These are phyloP conservation scores for Ambrosia hybrid DNA, from an alignment of 140 eudicot species.

Conservation along the genomic window DNA sequence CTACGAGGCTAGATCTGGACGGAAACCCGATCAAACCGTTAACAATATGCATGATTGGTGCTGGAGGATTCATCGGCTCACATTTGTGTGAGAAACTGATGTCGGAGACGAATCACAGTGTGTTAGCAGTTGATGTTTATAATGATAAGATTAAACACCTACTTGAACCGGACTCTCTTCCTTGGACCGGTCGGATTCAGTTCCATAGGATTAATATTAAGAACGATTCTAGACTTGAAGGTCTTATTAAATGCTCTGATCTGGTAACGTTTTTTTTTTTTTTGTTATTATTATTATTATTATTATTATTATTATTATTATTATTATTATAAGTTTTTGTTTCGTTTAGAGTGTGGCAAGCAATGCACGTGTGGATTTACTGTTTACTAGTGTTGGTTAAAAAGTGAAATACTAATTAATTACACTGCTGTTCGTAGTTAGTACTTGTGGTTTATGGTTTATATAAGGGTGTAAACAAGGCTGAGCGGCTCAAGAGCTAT, in stretches of 20 bases:
- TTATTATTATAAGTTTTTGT: too few relatives aligned
- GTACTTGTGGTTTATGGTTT: too few relatives aligned
- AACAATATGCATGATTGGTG: conserved; percentile 11
- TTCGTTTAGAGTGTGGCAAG: too few relatives aligned
- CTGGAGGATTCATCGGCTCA: conserved; percentile 13
- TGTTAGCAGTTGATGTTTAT: conserved; percentile 6
- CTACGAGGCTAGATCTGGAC: conserved; percentile 13
- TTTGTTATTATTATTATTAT: neutral
- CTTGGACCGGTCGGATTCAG: conserved; percentile 49
- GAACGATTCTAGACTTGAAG: neutral
- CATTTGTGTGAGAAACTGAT: neutral
- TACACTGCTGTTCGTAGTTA: too few relatives aligned
- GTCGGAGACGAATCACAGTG: neutral
- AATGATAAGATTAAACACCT: conserved; percentile 4
- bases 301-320: too few relatives aligned
- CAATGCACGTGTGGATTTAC: too few relatives aligned
- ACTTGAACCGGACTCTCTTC: conserved; percentile 4
- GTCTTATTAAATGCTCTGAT: conserved; percentile 85
- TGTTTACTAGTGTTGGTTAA: too few relatives aligned
- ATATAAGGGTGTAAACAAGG: too few relatives aligned
- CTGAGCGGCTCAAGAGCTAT: too few relatives aligned
- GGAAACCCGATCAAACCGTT: conserved; percentile 7
- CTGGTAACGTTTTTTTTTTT: conserved; percentile 63
- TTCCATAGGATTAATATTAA: conserved; percentile 50
- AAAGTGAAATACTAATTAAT: too few relatives aligned